Conservation (phyloP, 2,329 filamentous ascomycete species). For the Boeremia lycopersici region DNA sequence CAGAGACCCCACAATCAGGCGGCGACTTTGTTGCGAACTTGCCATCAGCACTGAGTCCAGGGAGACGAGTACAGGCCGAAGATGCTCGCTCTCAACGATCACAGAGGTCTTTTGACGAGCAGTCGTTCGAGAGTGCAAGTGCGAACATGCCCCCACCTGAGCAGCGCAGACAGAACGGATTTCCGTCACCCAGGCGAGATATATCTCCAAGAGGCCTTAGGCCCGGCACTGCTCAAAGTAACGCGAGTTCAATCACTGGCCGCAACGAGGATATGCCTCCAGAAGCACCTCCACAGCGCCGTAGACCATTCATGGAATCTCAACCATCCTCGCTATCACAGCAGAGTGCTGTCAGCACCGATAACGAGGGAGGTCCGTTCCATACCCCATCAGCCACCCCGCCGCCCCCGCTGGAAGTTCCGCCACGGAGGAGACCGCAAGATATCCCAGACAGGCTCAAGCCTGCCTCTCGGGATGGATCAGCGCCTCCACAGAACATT, state of each 20-base stretch:
- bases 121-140: slow-evolving; percentile 28
- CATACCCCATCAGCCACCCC: slow-evolving; percentile 32
- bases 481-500: slow-evolving; percentile 11
- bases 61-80: slow-evolving; percentile 34
- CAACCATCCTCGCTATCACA: slow-evolving; percentile 36
- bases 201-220: slow-evolving; percentile 42
- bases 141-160: slow-evolving; percentile 32
- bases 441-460: slow-evolving; percentile 40
- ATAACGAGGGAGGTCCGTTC: slow-evolving; percentile 29
- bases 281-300: slow-evolving; percentile 62
- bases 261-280: slow-evolving; percentile 36
- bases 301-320: slow-evolving; percentile 70
- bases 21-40: slow-evolving; percentile 21
- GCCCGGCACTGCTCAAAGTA: slow-evolving; percentile 46
- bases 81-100: slow-evolving; percentile 41
- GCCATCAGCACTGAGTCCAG: slow-evolving; percentile 34
- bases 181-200: slow-evolving; percentile 34
- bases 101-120: slow-evolving; percentile 36
- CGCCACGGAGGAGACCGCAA: slow-evolving; percentile 32
- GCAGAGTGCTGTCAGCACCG: slow-evolving; percentile 33
- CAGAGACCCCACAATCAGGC: slow-evolving; percentile 41
- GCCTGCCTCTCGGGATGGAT: slow-evolving; percentile 17
- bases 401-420: slow-evolving; percentile 32
- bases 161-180: slow-evolving; percentile 38
- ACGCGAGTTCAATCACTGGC: slow-evolving; percentile 37